Evolutionary conservation across 179 eudicot genomes (phyloP).

Genomic region (Beta macrorhiza): DNA sequence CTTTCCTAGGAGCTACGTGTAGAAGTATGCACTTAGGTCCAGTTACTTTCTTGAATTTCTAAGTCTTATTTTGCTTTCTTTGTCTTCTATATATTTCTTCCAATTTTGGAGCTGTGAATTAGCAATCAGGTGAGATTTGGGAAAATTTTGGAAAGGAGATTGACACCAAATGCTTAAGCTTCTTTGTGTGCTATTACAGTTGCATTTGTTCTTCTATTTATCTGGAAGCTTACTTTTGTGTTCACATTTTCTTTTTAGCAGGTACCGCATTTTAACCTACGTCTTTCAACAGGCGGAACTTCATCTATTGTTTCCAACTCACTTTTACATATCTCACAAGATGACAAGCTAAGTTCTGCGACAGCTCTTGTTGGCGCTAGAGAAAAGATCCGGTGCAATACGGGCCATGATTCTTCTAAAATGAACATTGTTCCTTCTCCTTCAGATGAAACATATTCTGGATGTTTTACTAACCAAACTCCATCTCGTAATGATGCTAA

Average conservation of each 20-base stretch:
- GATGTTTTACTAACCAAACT: conserved; percentile 17
- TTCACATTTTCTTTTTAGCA: conserved; percentile 33
- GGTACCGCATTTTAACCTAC: conserved; percentile 59
- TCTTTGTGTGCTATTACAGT: neutral
- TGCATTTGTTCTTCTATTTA: conserved; percentile 1
- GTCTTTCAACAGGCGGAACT: conserved; percentile 49
- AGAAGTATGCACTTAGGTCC: neutral
- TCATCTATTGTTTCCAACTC: conserved; percentile 39
- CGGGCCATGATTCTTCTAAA: conserved; percentile 26
- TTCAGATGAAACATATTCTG: conserved; percentile 25
- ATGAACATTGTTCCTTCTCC: conserved; percentile 25
- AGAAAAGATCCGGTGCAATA: conserved; percentile 24
- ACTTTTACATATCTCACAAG: conserved; percentile 34
- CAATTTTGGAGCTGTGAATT: neutral
- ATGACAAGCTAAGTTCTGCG: conserved; percentile 27
- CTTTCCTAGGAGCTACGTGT: neutral
- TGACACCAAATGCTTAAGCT: neutral
- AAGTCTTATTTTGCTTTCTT: neutral
- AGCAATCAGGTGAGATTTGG: neutral
- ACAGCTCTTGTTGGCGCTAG: conserved; percentile 20
- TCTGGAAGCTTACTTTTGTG: conserved; percentile 22
- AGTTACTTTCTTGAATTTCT: neutral
- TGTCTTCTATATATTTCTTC: neutral
- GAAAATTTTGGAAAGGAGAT: neutral
- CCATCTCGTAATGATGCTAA: conserved; percentile 16